Percentiles rank a stretch among this genome's conserved stretches.
phyloP scores from a whole-genome alignment of 2,329 filamentous ascomycete genomes.

The Phyllosticta ampelicida region DNA sequence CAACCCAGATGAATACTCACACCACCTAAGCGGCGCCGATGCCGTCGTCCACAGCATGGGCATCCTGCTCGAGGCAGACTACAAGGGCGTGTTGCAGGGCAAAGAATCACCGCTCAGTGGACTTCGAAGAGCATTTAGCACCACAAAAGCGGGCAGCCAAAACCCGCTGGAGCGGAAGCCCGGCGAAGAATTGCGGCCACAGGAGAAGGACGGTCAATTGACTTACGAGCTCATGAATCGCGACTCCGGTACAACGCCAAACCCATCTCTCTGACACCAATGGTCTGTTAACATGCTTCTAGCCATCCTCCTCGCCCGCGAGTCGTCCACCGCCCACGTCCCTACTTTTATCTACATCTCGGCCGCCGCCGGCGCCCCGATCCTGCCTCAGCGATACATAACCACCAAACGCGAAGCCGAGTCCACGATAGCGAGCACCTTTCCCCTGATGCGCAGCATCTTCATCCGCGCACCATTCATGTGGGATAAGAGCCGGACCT shows the following conservation, averaged over 20 bases:
- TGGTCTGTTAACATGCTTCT: not conserved
- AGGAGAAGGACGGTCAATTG: constrained; percentile 62
- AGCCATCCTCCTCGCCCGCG: constrained; percentile 72
- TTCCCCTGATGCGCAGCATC: constrained; percentile 65
- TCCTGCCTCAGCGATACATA: constrained; percentile 78
- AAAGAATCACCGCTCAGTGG: constrained; percentile 72
- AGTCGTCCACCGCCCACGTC: constrained; percentile 55
- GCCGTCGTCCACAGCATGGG: constrained; percentile 93
- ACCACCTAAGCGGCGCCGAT: constrained; percentile 64
- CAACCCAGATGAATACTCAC: constrained; percentile 65
- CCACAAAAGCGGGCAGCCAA: constrained; percentile 48
- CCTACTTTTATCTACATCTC: constrained; percentile 77
- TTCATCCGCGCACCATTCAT: constrained; percentile 82
- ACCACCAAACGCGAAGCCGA: constrained; percentile 88
- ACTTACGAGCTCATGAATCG: constrained; percentile 98
- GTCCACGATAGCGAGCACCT: constrained; percentile 57
- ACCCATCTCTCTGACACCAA: not conserved
- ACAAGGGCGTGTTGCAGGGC: constrained; percentile 83
- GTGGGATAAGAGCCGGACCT: constrained; percentile 70
- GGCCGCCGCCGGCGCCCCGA: constrained; percentile 72
- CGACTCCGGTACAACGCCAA: constrained; percentile 49
- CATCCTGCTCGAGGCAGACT: constrained; percentile 92
- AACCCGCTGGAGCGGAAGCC: constrained; percentile 58
- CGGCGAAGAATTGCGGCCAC: constrained; percentile 49
- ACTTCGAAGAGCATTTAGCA: constrained; percentile 65